Evolutionary conservation across 2,329 filamentous ascomycete species (phyloP).

Genomic region (Pseudogymnoascus sp.): DNA sequence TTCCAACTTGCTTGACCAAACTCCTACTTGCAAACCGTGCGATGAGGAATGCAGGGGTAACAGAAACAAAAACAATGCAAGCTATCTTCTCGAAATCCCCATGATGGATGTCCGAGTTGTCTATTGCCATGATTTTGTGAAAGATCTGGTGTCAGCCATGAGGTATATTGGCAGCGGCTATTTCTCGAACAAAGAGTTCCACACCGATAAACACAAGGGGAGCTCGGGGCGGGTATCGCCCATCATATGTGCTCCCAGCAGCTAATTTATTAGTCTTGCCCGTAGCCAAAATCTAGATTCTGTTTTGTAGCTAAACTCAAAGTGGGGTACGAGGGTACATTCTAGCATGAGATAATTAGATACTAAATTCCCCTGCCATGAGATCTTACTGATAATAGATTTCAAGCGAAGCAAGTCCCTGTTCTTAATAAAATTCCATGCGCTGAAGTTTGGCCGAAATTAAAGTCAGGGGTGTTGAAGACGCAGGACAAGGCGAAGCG

Average conservation of each 20-base stretch:
- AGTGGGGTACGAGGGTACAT: background rate
- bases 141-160: background rate
- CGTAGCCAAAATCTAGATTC: background rate
- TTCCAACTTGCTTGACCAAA: conserved; percentile 14
- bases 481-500: background rate
- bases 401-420: background rate
- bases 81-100: conserved; percentile 15
- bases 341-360: background rate
- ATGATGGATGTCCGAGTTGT: conserved; percentile 15
- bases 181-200: background rate
- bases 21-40: conserved; percentile 14
- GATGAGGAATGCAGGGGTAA: conserved; percentile 13
- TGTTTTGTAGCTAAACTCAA: background rate
- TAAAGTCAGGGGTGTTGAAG: background rate
- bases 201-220: background rate
- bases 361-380: background rate
- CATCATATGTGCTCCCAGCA: background rate
- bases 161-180: background rate
- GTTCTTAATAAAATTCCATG: background rate
- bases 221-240: background rate
- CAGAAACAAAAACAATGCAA: conserved; percentile 12
- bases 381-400: background rate
- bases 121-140: conserved; percentile 8
- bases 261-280: background rate
- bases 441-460: background rate